A percentile compares a stretch with the other conserved stretches of the same genome.
Conservation (phyloP, 2,329 filamentous ascomycete genomes). For the Drechslerella dactyloides region DNA sequence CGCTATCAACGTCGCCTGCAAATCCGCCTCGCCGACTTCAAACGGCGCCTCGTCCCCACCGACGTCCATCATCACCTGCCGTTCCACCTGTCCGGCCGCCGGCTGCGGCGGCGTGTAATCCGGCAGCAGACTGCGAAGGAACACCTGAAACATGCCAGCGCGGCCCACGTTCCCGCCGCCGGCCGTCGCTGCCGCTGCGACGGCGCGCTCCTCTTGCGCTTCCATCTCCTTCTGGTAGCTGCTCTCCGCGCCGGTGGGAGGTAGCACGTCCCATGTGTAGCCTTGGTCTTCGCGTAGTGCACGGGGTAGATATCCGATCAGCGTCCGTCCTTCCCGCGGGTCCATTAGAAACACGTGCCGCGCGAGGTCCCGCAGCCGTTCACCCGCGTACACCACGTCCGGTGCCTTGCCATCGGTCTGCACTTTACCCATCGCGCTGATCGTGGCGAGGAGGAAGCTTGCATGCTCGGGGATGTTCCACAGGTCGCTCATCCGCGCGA, state of each 20-base stretch:
- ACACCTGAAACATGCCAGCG: constrained; percentile 32
- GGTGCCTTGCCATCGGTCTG: constrained; percentile 60
- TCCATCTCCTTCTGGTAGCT: constrained; percentile 51
- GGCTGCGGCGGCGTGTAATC: neutral
- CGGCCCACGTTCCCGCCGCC: neutral
- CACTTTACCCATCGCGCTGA: constrained; percentile 57
- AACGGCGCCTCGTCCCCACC: constrained; percentile 29
- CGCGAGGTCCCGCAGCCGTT: constrained; percentile 65
- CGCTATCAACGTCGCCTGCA: constrained; percentile 53
- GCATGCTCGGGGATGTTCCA: constrained; percentile 81
- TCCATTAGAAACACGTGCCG: constrained; percentile 81
- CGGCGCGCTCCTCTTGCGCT: neutral
- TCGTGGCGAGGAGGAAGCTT: constrained; percentile 67
- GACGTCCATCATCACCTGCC: neutral
- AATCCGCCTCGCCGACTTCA: constrained; percentile 52
- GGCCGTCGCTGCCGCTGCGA: neutral
- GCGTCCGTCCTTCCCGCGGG: constrained; percentile 63
- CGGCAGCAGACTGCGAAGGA: constrained; percentile 38
- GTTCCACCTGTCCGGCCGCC: neutral
- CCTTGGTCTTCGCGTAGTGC: constrained; percentile 69
- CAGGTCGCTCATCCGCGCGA: constrained; percentile 76
- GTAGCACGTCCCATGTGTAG: constrained; percentile 82
- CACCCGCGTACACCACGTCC: constrained; percentile 59
- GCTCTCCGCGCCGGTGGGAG: constrained; percentile 64
- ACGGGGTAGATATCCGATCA: constrained; percentile 74